Conservation (phyloP, 1,139 yeast species). For the Pichia sp. region DNA sequence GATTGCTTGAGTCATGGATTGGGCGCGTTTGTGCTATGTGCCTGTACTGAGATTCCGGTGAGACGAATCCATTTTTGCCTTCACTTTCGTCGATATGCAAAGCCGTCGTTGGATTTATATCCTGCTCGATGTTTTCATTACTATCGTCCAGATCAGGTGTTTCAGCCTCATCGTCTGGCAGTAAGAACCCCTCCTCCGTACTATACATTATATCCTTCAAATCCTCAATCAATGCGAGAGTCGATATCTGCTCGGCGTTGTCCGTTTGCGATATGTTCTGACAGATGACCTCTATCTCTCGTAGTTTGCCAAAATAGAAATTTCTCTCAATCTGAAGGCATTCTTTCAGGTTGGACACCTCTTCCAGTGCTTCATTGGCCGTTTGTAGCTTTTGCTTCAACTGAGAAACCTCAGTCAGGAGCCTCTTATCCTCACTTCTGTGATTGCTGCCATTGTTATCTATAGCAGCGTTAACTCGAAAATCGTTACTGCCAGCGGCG, state of each 20-base stretch:
- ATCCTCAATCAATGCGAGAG: constrained; percentile 47
- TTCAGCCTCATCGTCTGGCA: constrained; percentile 36
- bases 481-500: not conserved
- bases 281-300: constrained; percentile 80
- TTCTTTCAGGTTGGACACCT: constrained; percentile 23
- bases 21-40: not conserved
- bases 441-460: not conserved
- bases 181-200: constrained; percentile 73
- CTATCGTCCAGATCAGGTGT: not conserved
- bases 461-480: not conserved
- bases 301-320: constrained; percentile 82
- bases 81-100: constrained; percentile 3
- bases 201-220: constrained; percentile 73
- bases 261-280: constrained; percentile 55
- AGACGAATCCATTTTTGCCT: not conserved
- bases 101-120: not conserved
- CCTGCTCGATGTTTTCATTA: not conserved
- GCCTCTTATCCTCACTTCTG: constrained; percentile 50
- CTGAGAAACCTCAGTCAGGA: constrained; percentile 43
- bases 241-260: constrained; percentile 21
- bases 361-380: constrained; percentile 18
- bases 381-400: constrained; percentile 2
- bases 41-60: not conserved
- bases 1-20: not conserved
- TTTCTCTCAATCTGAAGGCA: constrained; percentile 74